A percentile compares a stretch with the other conserved stretches of the same genome.
phyloP scores from a whole-genome alignment of 2,329 filamentous ascomycete species.

The Colletotrichum lindemuthianum region DNA sequence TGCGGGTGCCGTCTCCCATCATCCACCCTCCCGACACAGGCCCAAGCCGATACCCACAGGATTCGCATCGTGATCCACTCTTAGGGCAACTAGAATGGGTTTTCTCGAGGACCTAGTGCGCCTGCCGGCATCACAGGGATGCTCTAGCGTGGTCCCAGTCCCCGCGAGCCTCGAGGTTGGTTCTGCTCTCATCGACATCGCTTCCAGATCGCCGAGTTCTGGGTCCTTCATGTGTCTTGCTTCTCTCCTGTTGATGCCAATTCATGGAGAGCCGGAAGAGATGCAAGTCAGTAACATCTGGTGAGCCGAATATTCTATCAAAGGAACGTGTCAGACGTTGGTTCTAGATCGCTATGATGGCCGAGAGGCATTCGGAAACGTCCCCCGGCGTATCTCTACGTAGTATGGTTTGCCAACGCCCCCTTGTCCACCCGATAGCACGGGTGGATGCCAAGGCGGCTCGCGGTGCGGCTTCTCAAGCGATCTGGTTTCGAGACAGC shows the following conservation, averaged over 20 bases:
- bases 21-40: slow-evolving; percentile 17
- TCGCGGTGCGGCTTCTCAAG: slow-evolving; percentile 35
- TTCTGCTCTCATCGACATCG: slow-evolving; percentile 1
- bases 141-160: slow-evolving; percentile 13
- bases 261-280: too few relatives aligned
- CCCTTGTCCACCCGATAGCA: slow-evolving; percentile 25
- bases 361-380: slow-evolving; percentile 14
- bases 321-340: neutral
- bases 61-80: slow-evolving; percentile 12
- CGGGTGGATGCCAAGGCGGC: slow-evolving; percentile 30
- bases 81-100: slow-evolving; percentile 13
- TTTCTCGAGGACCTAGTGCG: slow-evolving; percentile 11
- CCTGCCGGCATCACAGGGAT: slow-evolving; percentile 17
- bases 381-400: slow-evolving; percentile 19
- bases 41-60: slow-evolving; percentile 9
- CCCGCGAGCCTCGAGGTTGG: neutral
- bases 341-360: slow-evolving; percentile 18
- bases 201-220: neutral
- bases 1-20: neutral
- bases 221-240: too few relatives aligned
- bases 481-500: slow-evolving; percentile 23
- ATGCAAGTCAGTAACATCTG: neutral
- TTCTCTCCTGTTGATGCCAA: too few relatives aligned
- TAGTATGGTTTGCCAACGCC: neutral
- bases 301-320: neutral